Evolutionary conservation across 1,284 basidiomycete genomes (phyloP), one percentile per base, ranked within the genome.

Genomic region (Puccinia coronata): DNA sequence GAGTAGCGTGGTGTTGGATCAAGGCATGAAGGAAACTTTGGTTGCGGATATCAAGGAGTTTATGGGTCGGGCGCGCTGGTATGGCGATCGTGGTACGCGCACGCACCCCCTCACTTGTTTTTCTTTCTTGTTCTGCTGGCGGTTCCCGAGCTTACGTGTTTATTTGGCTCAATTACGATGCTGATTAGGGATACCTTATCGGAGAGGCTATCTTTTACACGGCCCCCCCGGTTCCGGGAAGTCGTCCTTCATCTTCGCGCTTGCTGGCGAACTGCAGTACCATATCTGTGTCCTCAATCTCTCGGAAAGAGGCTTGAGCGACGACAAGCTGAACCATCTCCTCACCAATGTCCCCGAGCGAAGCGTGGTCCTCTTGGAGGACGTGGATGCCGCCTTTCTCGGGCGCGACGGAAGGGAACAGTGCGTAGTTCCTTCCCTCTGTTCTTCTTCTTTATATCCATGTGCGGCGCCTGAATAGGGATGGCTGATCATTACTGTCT

Each of bases 141-240:
- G n/a, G n/a, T n/a, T n/a, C n/a, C n/a, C n/a, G n/a, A n/a, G n/a
- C n/a, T n/a, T n/a, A n/a, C n/a, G n/a, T n/a, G n/a, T n/a, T n/a
- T n/a, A n/a, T n/a, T n/a, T 65, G 83, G 49, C 78, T 53, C n/a
- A 72, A 73, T 49, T 49, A n/a, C 11, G 20, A 36, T 63, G 59
- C 39, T 51, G 39, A 36, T n/a, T 83, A 95, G 96, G 96, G 36
- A 98, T 99, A 82, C 97, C 97, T 0, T 99, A 99, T 86, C 91
- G 97, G 36, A 90, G 97, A 84, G 97, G 97, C 51, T 98, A 98
- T 86, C 90, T 99, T 23, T 88, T 99, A 16, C 91, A 99, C 85
- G 97, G 97, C 9, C 96, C 97, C 25, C 97, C 97, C 0, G 97
- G 97, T 28, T 97, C 95, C 0, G 97, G 97, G 79, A 99, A 99